A percentile compares a stretch with the other conserved stretches of the same genome.
Conservation (phyloP, 208 protist genomes). For the Crithidia acanthocephali region DNA sequence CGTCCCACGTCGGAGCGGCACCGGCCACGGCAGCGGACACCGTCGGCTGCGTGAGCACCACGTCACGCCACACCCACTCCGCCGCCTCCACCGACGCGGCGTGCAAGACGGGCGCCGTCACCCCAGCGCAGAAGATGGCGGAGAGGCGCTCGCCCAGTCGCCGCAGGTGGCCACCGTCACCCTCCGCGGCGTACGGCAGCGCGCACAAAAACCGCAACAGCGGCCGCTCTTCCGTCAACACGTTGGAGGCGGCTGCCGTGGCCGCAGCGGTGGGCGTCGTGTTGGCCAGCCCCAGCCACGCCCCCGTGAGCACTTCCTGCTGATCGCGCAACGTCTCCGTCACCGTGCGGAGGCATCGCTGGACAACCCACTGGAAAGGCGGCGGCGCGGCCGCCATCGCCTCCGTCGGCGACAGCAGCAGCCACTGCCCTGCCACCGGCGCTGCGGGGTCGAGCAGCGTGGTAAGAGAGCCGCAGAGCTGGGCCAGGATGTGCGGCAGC, state of each 20-base stretch:
- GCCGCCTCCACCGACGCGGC: conserved; percentile 48
- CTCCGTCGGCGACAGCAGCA: conserved; percentile 22
- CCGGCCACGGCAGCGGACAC: neutral
- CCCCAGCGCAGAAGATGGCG: conserved; percentile 41
- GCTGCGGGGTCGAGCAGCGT: conserved; percentile 10
- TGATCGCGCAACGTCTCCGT: conserved; percentile 22
- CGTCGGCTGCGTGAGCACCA: conserved; percentile 50
- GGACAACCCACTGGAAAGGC: conserved; percentile 40
- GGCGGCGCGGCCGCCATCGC: conserved; percentile 31
- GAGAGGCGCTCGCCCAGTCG: conserved; percentile 40
- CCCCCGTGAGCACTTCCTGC: conserved; percentile 16
- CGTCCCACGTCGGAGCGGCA: conserved; percentile 11
- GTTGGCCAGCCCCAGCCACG: conserved; percentile 32
- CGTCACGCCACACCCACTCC: conserved; percentile 47
- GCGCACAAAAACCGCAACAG: conserved; percentile 26
- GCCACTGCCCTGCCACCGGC: conserved; percentile 23
- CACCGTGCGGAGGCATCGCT: conserved; percentile 30
- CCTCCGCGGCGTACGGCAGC: conserved; percentile 21
- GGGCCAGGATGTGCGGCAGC: conserved; percentile 12
- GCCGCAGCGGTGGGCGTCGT: neutral
- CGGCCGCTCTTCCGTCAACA: conserved; percentile 4
- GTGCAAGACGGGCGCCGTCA: conserved; percentile 27
- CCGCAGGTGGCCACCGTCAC: conserved; percentile 19
- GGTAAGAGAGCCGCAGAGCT: conserved; percentile 15
- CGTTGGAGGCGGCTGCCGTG: conserved; percentile 15